These are phyloP conservation scores for Rhizopogon parksii DNA, from an alignment of 1,284 basidiomycete genomes.

Conservation along the genomic window DNA sequence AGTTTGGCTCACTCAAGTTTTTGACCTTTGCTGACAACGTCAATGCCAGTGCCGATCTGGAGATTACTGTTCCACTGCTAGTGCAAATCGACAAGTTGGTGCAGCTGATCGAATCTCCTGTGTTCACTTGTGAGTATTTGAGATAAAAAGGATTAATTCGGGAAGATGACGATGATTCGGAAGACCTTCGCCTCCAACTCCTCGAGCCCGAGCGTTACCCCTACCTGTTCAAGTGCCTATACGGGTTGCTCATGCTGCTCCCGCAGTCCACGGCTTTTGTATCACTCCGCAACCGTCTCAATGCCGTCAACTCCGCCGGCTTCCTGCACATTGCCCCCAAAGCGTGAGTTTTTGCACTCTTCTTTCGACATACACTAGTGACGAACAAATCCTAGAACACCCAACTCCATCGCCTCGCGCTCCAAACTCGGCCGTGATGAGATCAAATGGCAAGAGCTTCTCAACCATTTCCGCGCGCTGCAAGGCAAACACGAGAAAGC, in stretches of 20 bases:
- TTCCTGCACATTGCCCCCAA: conserved; percentile 85
- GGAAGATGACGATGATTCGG: neutral
- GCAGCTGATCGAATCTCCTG: conserved; percentile 95
- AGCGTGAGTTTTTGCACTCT: conserved; percentile 42
- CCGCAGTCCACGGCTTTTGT: conserved; percentile 97
- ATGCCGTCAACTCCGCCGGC: conserved; percentile 91
- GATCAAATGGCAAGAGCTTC: conserved; percentile 90
- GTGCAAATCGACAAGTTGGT: conserved; percentile 99
- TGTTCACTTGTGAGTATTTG: conserved; percentile 80
- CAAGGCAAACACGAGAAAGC: conserved; percentile 86
- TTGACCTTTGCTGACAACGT: conserved; percentile 6
- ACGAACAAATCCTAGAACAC: conserved; percentile 22
- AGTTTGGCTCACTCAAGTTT: conserved; percentile 25
- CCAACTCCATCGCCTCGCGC: conserved; percentile 38
- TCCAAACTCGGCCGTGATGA: conserved; percentile 79
- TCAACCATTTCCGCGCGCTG: conserved; percentile 79
- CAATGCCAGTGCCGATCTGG: conserved; percentile 76
- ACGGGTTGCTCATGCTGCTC: conserved; percentile 94
- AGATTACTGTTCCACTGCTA: conserved; percentile 90
- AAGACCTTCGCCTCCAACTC: conserved; percentile 93
- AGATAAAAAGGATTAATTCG: neutral
- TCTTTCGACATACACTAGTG: neutral
- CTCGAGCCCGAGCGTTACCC: conserved; percentile 97
- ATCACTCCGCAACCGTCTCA: conserved; percentile 88
- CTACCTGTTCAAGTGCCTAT: conserved; percentile 95